Conservation (phyloP, 108 stramenopile genomes). For the Fragilaria radians region DNA sequence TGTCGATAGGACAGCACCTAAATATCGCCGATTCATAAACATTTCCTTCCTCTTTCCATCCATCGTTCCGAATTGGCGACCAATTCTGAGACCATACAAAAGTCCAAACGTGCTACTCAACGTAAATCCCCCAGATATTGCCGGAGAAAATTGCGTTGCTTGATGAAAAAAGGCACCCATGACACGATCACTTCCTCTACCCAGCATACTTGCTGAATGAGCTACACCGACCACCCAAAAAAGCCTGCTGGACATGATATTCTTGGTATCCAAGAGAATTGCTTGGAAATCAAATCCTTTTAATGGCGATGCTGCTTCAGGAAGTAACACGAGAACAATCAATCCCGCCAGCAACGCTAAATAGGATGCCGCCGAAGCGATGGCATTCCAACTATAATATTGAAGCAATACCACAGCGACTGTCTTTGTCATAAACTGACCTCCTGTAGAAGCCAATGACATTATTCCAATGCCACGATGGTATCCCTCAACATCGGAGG, state of each 20-base stretch:
- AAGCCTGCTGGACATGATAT: constrained; percentile 19
- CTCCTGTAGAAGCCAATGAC: no score
- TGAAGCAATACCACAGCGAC: no score
- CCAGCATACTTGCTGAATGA: constrained; percentile 26
- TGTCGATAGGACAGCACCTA: constrained; percentile 8
- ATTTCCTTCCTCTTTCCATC: constrained; percentile 10
- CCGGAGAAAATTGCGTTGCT: constrained; percentile 18
- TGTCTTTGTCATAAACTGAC: no score
- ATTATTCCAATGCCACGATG: no score
- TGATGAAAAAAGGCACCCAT: constrained; percentile 35
- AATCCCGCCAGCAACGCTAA: no score
- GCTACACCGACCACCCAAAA: constrained; percentile 43
- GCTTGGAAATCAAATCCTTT: no score
- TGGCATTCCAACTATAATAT: no score
- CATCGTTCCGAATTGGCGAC: constrained; percentile 14
- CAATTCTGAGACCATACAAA: constrained; percentile 26
- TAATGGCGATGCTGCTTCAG: no score
- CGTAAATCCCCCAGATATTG: constrained; percentile 29
- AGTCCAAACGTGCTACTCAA: constrained; percentile 34
- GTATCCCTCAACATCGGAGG: no score
- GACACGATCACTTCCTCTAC: constrained; percentile 26
- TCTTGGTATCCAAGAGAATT: no score
- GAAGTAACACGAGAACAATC: no score
- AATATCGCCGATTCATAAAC: constrained; percentile 23
- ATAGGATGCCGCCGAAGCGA: no score